Percentiles rank a stretch among this genome's conserved stretches.
Evolutionary conservation across 2,329 filamentous ascomycete species (phyloP).

Genomic region (Daldinia eschscholtzii): DNA sequence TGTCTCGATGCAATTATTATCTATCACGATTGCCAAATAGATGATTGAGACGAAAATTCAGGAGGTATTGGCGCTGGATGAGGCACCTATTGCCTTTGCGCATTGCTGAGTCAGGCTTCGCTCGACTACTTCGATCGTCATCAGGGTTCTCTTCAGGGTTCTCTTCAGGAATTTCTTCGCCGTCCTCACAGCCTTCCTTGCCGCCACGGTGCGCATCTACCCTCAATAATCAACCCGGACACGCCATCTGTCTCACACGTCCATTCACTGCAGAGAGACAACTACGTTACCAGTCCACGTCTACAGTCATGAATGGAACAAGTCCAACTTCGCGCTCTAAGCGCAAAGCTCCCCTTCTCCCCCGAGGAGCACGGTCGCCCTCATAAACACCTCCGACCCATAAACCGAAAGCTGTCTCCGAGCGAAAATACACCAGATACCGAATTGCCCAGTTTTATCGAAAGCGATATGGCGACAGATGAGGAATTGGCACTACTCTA

Average conservation of each 20-base stretch:
- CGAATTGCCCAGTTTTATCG: slow-evolving; percentile 45
- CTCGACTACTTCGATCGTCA: slow-evolving; percentile 22
- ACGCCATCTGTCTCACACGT: slow-evolving; percentile 18
- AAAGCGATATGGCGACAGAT: slow-evolving; percentile 57
- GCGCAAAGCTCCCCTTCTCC: slow-evolving; percentile 64
- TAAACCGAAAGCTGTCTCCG: slow-evolving; percentile 64
- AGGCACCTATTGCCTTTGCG: slow-evolving; percentile 43
- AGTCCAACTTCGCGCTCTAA: slow-evolving; percentile 60
- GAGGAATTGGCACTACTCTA: slow-evolving; percentile 58
- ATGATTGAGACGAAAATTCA: slow-evolving; percentile 25
- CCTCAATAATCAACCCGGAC: slow-evolving; percentile 5
- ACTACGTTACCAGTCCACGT: slow-evolving; percentile 12
- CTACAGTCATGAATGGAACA: slow-evolving; percentile 59
- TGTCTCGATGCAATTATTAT: slow-evolving; percentile 13
- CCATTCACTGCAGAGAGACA: slow-evolving; percentile 18
- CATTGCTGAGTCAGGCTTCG: slow-evolving; percentile 42
- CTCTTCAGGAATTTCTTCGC: slow-evolving; percentile 10
- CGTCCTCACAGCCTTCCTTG: slow-evolving; percentile 7
- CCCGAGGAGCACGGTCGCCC: slow-evolving; percentile 58
- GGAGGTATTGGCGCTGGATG: slow-evolving; percentile 46
- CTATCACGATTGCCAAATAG: slow-evolving; percentile 22
- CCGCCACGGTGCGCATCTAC: slow-evolving; percentile 15
- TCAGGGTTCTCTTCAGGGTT: slow-evolving; percentile 18
- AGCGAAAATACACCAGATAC: slow-evolving; percentile 64
- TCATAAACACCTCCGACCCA: slow-evolving; percentile 58